Evolutionary conservation across 148 eudicot genomes (phyloP).

Genomic region (Rhododendron mucronatum): DNA sequence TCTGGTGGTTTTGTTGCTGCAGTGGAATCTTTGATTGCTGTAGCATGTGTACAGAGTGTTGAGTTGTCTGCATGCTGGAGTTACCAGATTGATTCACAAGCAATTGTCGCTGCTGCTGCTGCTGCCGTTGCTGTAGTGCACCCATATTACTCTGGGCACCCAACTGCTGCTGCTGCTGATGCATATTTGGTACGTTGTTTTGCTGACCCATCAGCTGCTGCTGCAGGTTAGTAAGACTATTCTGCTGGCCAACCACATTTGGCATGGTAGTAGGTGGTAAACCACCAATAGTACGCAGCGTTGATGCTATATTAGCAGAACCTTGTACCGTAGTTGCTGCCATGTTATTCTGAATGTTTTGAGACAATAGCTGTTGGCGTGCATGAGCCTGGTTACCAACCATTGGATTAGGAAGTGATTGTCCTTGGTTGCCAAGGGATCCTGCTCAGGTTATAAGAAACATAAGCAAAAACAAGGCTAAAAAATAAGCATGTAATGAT

Average conservation of each 20-base stretch:
- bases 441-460: constrained; percentile 17
- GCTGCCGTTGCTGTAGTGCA: constrained; percentile 37
- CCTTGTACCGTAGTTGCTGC: constrained; percentile 50
- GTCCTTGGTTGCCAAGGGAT: constrained; percentile 65
- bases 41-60: constrained; percentile 57
- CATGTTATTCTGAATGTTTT: constrained; percentile 57
- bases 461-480: background rate
- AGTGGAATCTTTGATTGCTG: constrained; percentile 59
- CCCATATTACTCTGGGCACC: constrained; percentile 49
- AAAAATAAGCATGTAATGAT: background rate
- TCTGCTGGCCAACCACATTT: constrained; percentile 62
- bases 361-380: constrained; percentile 62
- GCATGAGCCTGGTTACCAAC: constrained; percentile 53
- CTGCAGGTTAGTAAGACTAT: constrained; percentile 50
- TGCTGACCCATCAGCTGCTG: constrained; percentile 52
- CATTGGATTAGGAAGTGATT: constrained; percentile 58
- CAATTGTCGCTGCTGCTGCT: constrained; percentile 51
- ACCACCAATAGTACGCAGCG: constrained; percentile 48
- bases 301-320: constrained; percentile 56
- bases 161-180: constrained; percentile 72
- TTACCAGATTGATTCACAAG: constrained; percentile 66
- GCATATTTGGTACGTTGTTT: constrained; percentile 38
- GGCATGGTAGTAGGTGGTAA: constrained; percentile 55
- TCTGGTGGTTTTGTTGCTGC: constrained; percentile 68
- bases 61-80: constrained; percentile 54